A percentile compares a stretch with the other conserved stretches of the same genome.
Evolutionary conservation across 2,329 filamentous ascomycete species (phyloP).

Genomic region (Bipolaris gigantea): DNA sequence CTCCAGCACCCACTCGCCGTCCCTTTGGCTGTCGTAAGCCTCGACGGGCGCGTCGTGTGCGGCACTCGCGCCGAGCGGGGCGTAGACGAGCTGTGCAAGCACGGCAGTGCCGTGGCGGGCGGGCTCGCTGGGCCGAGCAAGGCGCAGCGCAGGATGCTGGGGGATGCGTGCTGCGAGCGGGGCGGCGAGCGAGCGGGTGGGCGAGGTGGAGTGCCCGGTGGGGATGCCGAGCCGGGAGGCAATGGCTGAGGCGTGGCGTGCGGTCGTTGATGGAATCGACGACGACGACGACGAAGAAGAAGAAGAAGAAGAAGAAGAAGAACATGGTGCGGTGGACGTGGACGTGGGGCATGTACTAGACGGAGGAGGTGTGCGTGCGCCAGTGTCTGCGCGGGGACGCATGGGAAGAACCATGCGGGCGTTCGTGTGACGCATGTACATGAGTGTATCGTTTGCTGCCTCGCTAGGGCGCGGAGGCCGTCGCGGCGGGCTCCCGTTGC

Average conservation of each 20-base stretch:
- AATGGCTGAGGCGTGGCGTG: constrained; percentile 11
- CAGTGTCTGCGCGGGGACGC: no score
- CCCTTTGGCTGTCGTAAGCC: constrained; percentile 11
- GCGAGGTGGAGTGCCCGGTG: background rate
- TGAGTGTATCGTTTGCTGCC: constrained; percentile 8
- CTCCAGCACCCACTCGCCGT: constrained; percentile 25
- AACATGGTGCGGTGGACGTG: no score
- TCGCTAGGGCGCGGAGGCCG: constrained; percentile 21
- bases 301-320: no score
- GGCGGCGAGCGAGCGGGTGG: constrained; percentile 8
- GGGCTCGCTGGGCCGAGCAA: no score
- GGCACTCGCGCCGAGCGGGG: no score
- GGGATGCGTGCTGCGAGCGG: constrained; percentile 19
- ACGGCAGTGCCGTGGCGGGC: no score
- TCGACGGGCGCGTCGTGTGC: no score
- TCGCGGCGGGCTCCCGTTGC: constrained; percentile 14
- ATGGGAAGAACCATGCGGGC: constrained; percentile 18
- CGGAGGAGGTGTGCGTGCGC: no score
- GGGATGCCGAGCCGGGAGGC: constrained; percentile 17
- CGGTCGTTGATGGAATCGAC: background rate
- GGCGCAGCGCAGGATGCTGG: constrained; percentile 1
- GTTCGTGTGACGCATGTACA: constrained; percentile 18
- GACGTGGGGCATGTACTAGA: no score
- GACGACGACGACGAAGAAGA: no score
- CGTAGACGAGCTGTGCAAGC: no score